Conservation (phyloP, 1,139 yeast species). For the Hanseniaspora gamundiae region DNA sequence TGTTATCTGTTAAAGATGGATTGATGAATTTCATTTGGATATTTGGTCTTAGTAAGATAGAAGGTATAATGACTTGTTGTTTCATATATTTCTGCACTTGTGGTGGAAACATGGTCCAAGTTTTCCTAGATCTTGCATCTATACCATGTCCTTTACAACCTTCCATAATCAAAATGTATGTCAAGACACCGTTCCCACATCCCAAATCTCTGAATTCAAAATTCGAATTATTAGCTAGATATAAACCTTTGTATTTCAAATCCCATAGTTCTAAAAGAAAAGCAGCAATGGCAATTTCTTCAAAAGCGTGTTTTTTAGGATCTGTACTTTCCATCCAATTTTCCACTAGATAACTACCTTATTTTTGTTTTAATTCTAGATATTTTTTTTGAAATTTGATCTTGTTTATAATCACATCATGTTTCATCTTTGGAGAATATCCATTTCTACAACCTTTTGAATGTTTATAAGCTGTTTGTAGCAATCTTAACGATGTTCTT, state of each 20-base stretch:
- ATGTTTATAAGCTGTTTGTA: conserved; percentile 74
- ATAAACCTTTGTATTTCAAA: conserved; percentile 33
- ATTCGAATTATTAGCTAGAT: conserved; percentile 9
- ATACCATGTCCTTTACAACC: conserved; percentile 78
- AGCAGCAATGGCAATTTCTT: conserved; percentile 92
- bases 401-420: conserved; percentile 76
- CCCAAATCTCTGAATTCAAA: conserved; percentile 83
- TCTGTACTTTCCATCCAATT: conserved; percentile 90
- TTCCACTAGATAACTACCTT: conserved; percentile 64
- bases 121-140: conserved; percentile 81
- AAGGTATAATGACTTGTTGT: conserved; percentile 75
- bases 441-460: conserved; percentile 76
- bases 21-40: conserved; percentile 42
- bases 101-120: conserved; percentile 68
- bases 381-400: conserved; percentile 76
- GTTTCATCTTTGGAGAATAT: conserved; percentile 77
- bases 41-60: conserved; percentile 54
- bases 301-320: conserved; percentile 92
- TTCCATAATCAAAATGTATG: conserved; percentile 61
- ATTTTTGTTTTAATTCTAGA: conserved; percentile 66
- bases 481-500: conserved; percentile 68
- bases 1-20: conserved; percentile 33
- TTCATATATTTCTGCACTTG: conserved; percentile 43
- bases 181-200: conserved; percentile 88
- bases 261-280: conserved; percentile 85